Evolutionary conservation across 2,329 filamentous ascomycete species (phyloP).

Genomic region (Mycosphaerella sp.): DNA sequence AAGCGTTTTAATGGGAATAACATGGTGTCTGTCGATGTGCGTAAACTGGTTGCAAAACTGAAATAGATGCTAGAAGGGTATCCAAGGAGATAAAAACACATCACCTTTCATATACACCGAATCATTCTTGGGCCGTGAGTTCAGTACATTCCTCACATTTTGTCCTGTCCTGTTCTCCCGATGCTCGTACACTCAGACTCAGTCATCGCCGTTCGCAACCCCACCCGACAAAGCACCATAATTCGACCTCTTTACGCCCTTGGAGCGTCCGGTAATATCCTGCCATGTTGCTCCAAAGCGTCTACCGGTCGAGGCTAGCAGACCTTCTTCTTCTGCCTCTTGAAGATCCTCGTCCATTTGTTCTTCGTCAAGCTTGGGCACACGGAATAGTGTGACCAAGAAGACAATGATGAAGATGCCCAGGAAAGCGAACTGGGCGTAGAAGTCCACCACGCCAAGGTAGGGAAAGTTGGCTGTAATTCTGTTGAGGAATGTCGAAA

Average conservation of each 20-base stretch:
- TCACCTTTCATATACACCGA: background rate
- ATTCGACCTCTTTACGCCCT: conserved; percentile 28
- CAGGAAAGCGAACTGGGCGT: conserved; percentile 91
- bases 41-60: background rate
- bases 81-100: background rate
- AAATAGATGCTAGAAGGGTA: background rate
- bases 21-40: background rate
- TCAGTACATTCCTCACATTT: conserved; percentile 2
- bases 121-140: conserved; percentile 5
- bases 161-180: background rate
- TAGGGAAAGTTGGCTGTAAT: conserved; percentile 92
- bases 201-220: conserved; percentile 1
- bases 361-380: conserved; percentile 67
- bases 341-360: conserved; percentile 84
- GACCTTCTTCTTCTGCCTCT: conserved; percentile 85
- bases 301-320: conserved; percentile 75
- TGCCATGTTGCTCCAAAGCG: conserved; percentile 84
- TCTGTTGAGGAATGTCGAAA: conserved; percentile 88
- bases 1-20: background rate
- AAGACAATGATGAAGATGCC: conserved; percentile 75
- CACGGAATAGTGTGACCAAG: conserved; percentile 68
- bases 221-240: conserved; percentile 11
- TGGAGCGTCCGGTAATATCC: conserved; percentile 63
- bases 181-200: background rate
- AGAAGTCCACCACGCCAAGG: conserved; percentile 88